phyloP scores from a whole-genome alignment of 2,329 filamentous ascomycete species.

The Ceratocystis destructans region DNA sequence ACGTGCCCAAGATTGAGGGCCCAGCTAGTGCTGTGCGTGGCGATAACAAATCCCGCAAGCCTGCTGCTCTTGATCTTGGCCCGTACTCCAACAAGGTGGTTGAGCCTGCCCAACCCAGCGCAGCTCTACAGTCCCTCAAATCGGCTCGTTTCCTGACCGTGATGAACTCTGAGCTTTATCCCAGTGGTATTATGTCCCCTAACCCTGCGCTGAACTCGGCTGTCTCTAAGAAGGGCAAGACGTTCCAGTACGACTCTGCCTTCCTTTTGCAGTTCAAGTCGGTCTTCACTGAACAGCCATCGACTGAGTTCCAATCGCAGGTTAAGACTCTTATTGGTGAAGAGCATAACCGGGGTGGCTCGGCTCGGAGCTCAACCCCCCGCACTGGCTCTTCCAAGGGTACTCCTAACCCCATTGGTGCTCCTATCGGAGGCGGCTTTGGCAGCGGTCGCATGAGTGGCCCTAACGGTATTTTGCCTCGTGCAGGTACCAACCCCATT shows the following conservation, averaged over 20 bases:
- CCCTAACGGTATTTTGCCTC: slow-evolving; percentile 7
- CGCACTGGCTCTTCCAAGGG: slow-evolving; percentile 33
- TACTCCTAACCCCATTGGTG: slow-evolving; percentile 38
- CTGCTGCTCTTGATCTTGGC: slow-evolving; percentile 74
- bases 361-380: slow-evolving; percentile 47
- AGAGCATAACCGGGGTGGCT: slow-evolving; percentile 23
- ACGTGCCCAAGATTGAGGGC: slow-evolving; percentile 33
- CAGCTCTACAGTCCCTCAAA: slow-evolving; percentile 84
- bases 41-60: slow-evolving; percentile 57
- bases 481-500: slow-evolving; percentile 16
- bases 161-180: slow-evolving; percentile 67
- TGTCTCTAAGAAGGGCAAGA: slow-evolving; percentile 63
- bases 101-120: slow-evolving; percentile 84
- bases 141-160: slow-evolving; percentile 78
- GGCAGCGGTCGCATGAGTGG: slow-evolving; percentile 16
- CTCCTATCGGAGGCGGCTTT: slow-evolving; percentile 33
- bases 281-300: slow-evolving; percentile 94
- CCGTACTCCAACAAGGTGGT: slow-evolving; percentile 69
- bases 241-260: slow-evolving; percentile 86
- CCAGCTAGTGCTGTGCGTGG: slow-evolving; percentile 30
- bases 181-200: slow-evolving; percentile 68
- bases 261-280: slow-evolving; percentile 94
- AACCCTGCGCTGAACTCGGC: slow-evolving; percentile 81
- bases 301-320: slow-evolving; percentile 80
- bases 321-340: slow-evolving; percentile 81